Evolutionary conservation across 2,329 filamentous ascomycete genomes (phyloP), one percentile per base, ranked within the genome.

Genomic region (Ophiocordyceps australis): DNA sequence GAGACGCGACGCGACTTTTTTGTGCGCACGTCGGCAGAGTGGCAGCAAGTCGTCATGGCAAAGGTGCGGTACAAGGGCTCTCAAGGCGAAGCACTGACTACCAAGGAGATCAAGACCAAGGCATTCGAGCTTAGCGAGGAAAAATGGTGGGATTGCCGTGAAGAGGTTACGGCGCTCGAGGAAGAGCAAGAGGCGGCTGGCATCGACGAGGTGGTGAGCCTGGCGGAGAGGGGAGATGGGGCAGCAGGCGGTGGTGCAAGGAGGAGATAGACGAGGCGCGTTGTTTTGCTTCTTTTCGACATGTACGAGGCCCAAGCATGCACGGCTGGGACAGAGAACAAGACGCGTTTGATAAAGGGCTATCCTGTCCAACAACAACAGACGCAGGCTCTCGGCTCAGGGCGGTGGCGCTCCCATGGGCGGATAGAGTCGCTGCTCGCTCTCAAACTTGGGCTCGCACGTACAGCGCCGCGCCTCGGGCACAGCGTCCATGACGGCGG

Each of bases 101-200:
- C 91, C 42, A 98, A 98, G 59, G 89, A 95, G 56, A 73, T 95
- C 41, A 83, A 92, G 49, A 77, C 85, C 41, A 74, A 72, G 45
- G 89, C 83, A 2, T 98, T 94, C 47, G 76, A 82, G 43, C 64
- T 82, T 35, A 85, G 85, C 21, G 89, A 98, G 51, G 79, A 85
- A 54, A 93, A 92, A 49, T 98, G 89, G 89, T 98, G 89, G 89
- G 89, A 94, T 59, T 83, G 77, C 45, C 68, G 89, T 39, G 89
- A 98, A 55, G 86, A 95, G 54, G 79, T 98, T 36, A 77, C 74
- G 28, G 77, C 72, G 6, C 52, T 95, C 42, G 89, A 98, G 52
- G 86, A 94, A 51, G 86, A 94, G 55, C 83, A 95, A 56, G 86
- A 94, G 51, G 85, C 79, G 25, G 81, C 83, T 18, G 85, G 89